phyloP scores from a whole-genome alignment of 768 basidiomycete species.

The Nidula microcarpa region DNA sequence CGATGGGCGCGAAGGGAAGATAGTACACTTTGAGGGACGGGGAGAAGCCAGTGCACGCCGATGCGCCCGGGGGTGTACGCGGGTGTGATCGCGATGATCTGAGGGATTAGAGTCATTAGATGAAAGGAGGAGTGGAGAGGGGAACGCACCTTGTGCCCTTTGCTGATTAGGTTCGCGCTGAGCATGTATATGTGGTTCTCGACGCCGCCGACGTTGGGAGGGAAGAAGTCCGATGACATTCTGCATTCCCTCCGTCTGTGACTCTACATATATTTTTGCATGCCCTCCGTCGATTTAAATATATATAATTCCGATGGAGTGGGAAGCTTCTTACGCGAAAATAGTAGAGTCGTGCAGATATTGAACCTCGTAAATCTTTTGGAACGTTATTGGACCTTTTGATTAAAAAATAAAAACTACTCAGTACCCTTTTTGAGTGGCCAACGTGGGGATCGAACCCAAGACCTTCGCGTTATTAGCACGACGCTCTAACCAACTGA shows the following conservation, averaged over 20 bases:
- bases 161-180: conserved; percentile 72
- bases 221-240: conserved; percentile 97
- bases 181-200: conserved; percentile 97
- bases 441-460: conserved; percentile 81
- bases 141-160: conserved; percentile 75
- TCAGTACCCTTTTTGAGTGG: no score
- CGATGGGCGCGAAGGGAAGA: conserved; percentile 85
- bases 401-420: no score
- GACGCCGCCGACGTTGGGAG: conserved; percentile 91
- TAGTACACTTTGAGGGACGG: conserved; percentile 92
- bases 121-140: not conserved
- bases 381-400: no score
- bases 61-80: conserved; percentile 82
- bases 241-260: conserved; percentile 30
- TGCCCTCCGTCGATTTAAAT: no score
- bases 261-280: no score
- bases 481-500: conserved; percentile 94
- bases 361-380: no score
- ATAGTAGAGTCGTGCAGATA: no score
- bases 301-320: no score
- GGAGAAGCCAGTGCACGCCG: conserved; percentile 83
- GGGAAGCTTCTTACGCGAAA: no score
- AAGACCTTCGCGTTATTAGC: conserved; percentile 83
- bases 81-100: conserved; percentile 96
- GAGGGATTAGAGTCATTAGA: conserved; percentile 2